A percentile compares a stretch with the other conserved stretches of the same genome.
Conservation (phyloP, 2,329 filamentous ascomycete genomes). For the Ophiocordyceps polyrhachis-furcata region DNA sequence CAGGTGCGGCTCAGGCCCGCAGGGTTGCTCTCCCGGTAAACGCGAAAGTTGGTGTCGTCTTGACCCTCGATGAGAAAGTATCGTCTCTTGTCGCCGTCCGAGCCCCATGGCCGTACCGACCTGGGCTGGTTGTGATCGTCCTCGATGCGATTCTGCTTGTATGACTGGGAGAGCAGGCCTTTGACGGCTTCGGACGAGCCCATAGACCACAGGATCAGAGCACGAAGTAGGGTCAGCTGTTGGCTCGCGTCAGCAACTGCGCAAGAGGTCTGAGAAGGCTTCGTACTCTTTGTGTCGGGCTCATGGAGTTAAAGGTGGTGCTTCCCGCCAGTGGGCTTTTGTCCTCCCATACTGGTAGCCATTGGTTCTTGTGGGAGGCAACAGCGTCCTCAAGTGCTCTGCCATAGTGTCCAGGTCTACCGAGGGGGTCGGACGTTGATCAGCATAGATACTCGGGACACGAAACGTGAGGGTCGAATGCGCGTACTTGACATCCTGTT, state of each 20-base stretch:
- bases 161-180: conserved; percentile 64
- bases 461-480: not conserved
- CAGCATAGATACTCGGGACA: not conserved
- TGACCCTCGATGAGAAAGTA: conserved; percentile 90
- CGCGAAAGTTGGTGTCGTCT: conserved; percentile 82
- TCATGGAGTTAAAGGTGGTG: conserved; percentile 67
- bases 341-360: conserved; percentile 67
- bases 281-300: conserved; percentile 58
- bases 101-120: conserved; percentile 79
- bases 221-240: conserved; percentile 67
- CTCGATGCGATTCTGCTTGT: conserved; percentile 75
- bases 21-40: conserved; percentile 87
- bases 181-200: conserved; percentile 74
- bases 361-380: conserved; percentile 67
- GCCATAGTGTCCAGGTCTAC: conserved; percentile 76
- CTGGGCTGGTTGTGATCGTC: conserved; percentile 66
- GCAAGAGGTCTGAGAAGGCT: not conserved
- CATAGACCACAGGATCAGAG: conserved; percentile 74
- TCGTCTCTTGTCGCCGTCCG: conserved; percentile 73
- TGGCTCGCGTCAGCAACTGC: conserved; percentile 3
- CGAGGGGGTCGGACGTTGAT: not conserved
- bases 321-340: conserved; percentile 69
- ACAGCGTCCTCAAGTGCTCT: conserved; percentile 90
- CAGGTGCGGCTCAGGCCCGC: conserved; percentile 59
- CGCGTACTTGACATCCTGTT: conserved; percentile 88